Base-by-base conservation (phyloP, 805 yeast genomes). In the Candida peoriensis region DNA sequence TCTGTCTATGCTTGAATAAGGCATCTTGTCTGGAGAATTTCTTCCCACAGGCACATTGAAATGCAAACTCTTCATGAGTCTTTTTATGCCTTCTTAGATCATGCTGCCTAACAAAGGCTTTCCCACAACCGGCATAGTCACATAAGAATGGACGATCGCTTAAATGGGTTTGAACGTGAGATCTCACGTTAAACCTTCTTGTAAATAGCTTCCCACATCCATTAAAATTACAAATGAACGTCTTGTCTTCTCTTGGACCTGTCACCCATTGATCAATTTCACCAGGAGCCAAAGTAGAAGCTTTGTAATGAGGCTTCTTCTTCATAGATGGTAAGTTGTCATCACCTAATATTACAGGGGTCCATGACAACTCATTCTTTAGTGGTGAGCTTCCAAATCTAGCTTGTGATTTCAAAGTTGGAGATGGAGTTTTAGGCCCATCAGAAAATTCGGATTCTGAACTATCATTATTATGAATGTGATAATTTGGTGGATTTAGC, bases 101-200 rank as follows among this genome's bases (percentile, higher is more conserved):
- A 55, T 93, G 98, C 43, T 90, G 96, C 43, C 99, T 72, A 17
- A 93, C 99, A 64, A 93, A 93, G 24, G 85, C 74, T 47, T 89
- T 85, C 4, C 75, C 72, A 59, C 99, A 93, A 28, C 68, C 68
- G 4, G 66, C 65, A 28, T 42, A 46, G 25, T 66, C 68, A 62
- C 99, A 93, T 0, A 71, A 64, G 60, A 86, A 90, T 1, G 99
- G 99, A 43, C 97, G 68, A 57, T 94, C 98, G 55, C 90, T 80
- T 32, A 93, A 62, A 66, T 93, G 99, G 1, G 98, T 93, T 57
- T 93, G 98, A 37, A 93, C 89, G 58, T 93, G 99, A 0, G 96
- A 86, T 42, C 97, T 68, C 10, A 87, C 86, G 52, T 93, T 93
- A 60, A 94, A 94, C 30, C 96, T 70, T 52, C 98, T 70, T 7